Conservation (phyloP, 1,284 basidiomycete species). For the Meira miltonrushii region DNA sequence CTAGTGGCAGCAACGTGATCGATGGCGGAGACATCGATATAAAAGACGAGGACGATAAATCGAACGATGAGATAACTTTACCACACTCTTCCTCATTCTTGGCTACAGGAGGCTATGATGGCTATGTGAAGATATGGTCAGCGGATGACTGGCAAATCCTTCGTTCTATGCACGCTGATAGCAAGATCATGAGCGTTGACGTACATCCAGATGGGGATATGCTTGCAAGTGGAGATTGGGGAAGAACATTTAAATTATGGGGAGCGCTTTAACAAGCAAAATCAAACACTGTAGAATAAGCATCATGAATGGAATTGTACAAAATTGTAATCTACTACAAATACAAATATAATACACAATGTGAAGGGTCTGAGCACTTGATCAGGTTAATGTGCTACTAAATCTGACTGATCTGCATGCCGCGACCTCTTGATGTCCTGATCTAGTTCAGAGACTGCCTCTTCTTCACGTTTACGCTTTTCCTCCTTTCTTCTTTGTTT, state of each 20-base stretch:
- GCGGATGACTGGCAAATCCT: conserved; percentile 96
- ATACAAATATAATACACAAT: not conserved
- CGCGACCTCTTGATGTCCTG: too few relatives aligned
- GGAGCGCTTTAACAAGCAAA: not conserved
- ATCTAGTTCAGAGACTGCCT: not conserved
- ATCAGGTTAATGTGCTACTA: not conserved
- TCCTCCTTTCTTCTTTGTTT: conserved; percentile 5
- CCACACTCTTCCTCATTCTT: conserved; percentile 70
- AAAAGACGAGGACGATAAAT: conserved; percentile 14
- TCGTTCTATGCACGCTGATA: conserved; percentile 81
- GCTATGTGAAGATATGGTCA: conserved; percentile 90
- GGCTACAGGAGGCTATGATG: conserved; percentile 89
- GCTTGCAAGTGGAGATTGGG: conserved; percentile 22
- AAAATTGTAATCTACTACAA: not conserved
- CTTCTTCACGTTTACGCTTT: conserved; percentile 6
- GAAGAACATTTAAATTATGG: conserved; percentile 22
- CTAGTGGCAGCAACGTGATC: conserved; percentile 51
- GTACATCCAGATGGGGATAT: conserved; percentile 54
- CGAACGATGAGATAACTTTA: conserved; percentile 50
- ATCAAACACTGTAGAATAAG: not conserved
- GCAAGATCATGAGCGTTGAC: conserved; percentile 98
- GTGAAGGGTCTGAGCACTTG: too few relatives aligned
- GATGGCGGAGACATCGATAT: conserved; percentile 35
- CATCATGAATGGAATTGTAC: not conserved
- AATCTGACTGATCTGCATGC: not conserved